Conservation (phyloP, 306 rosid genomes). For the Betula pendula region DNA sequence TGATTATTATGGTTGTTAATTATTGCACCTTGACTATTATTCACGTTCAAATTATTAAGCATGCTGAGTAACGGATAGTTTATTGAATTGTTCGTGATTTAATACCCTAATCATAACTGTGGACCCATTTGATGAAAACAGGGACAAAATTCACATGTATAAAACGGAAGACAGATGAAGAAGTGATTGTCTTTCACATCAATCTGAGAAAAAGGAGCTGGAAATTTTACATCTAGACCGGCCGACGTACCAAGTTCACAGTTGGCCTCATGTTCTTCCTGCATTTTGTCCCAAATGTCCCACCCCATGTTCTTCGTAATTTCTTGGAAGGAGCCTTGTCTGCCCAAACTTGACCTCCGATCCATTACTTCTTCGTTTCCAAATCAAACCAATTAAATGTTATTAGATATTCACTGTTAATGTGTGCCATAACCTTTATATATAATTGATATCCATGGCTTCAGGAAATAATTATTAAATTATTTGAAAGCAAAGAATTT, state of each 20-base stretch:
- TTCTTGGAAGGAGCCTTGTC: slow-evolving; percentile 43
- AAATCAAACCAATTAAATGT: background rate
- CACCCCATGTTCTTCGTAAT: slow-evolving; percentile 34
- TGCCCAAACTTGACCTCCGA: too few species aligned
- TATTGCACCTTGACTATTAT: background rate
- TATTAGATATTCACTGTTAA: background rate
- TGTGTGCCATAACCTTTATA: background rate
- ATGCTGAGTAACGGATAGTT: background rate
- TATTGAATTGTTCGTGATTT: background rate
- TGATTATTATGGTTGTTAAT: too few species aligned
- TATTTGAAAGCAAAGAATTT: too few species aligned
- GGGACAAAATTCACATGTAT: background rate
- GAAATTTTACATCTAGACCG: slow-evolving; percentile 4
- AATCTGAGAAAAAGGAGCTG: slow-evolving; percentile 20
- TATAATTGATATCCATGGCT: background rate
- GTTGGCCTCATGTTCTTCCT: slow-evolving; percentile 30
- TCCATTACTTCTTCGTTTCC: background rate
- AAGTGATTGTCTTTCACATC: slow-evolving; percentile 23
- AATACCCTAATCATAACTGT: background rate
- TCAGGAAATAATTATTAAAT: background rate
- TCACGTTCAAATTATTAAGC: background rate
- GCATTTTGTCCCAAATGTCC: slow-evolving; percentile 28
- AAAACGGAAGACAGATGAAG: background rate
- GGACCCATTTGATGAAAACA: background rate
- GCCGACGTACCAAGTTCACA: slow-evolving; percentile 18